Evolutionary conservation across 441 rosid species (phyloP).

Genomic region (Eutrema salsugineum): DNA sequence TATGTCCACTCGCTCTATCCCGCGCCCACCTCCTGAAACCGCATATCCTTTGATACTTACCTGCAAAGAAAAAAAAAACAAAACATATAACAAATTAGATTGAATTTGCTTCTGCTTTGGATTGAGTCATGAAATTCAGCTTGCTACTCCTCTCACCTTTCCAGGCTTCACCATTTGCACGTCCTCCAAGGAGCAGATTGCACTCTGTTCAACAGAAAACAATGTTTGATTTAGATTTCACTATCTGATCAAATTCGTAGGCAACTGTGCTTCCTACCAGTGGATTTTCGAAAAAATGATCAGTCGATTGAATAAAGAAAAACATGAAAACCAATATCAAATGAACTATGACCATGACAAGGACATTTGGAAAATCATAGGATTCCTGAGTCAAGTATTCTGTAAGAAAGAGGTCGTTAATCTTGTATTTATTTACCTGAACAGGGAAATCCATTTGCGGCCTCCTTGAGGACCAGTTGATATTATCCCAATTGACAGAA

Average conservation of each 20-base stretch:
- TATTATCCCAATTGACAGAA: slow-evolving; percentile 90
- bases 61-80: slow-evolving; percentile 33
- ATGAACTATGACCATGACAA: background rate
- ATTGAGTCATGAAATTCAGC: background rate
- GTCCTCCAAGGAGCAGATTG: slow-evolving; percentile 92
- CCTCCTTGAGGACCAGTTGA: slow-evolving; percentile 82
- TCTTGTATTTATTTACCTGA: slow-evolving; percentile 53
- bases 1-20: slow-evolving; percentile 92
- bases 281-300: background rate
- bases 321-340: background rate
- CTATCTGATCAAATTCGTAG: background rate
- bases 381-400: background rate
- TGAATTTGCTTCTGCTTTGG: background rate
- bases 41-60: slow-evolving; percentile 83
- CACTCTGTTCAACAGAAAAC: slow-evolving; percentile 48
- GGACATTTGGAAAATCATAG: background rate
- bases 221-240: background rate
- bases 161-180: slow-evolving; percentile 75
- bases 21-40: slow-evolving; percentile 96
- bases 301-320: background rate
- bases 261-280: background rate
- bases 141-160: slow-evolving; percentile 50
- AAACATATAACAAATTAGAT: background rate
- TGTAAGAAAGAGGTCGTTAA: background rate
- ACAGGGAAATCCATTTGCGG: slow-evolving; percentile 99